phyloP scores from a whole-genome alignment of 176 grass and related monocot species.

The Thalia dealbata region DNA sequence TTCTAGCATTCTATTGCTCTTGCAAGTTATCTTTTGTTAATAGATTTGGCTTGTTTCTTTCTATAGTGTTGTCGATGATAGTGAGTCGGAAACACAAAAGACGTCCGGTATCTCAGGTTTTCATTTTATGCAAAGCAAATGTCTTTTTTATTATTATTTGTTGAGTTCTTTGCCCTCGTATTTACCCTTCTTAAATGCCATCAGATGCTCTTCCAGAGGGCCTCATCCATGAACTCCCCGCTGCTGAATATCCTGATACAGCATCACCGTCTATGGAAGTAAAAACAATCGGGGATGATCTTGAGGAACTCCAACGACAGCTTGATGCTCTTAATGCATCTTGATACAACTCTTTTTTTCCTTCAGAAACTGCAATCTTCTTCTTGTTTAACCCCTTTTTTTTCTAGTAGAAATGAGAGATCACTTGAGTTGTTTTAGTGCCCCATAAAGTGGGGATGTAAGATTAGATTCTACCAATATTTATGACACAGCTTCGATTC shows the following conservation, averaged over 20 bases:
- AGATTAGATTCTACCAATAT: background rate
- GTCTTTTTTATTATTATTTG: background rate
- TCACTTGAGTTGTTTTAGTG: background rate
- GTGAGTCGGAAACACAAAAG: slow-evolving; percentile 21
- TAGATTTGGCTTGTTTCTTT: background rate
- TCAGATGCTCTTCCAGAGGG: slow-evolving; percentile 87
- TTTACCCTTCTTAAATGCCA: background rate
- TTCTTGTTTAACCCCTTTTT: background rate
- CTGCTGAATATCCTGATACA: slow-evolving; percentile 48
- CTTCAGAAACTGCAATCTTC: background rate
- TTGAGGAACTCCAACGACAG: slow-evolving; percentile 80
- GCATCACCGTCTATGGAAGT: slow-evolving; percentile 4
- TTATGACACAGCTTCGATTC: background rate
- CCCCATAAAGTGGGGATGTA: background rate
- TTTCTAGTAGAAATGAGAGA: background rate
- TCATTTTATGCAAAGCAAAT: background rate
- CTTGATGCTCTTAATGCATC: slow-evolving; percentile 68
- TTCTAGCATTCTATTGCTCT: background rate
- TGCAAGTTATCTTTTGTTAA: background rate
- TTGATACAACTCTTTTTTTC: slow-evolving; percentile 17
- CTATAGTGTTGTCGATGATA: slow-evolving; percentile 70
- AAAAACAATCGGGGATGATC: slow-evolving; percentile 40
- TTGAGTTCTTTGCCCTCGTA: background rate
- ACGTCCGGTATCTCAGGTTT: slow-evolving; percentile 16
- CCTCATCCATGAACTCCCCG: slow-evolving; percentile 76